Evolutionary conservation across 2,329 filamentous ascomycete genomes (phyloP), one percentile per base, ranked within the genome.

Genomic region (Colletotrichum sp.): DNA sequence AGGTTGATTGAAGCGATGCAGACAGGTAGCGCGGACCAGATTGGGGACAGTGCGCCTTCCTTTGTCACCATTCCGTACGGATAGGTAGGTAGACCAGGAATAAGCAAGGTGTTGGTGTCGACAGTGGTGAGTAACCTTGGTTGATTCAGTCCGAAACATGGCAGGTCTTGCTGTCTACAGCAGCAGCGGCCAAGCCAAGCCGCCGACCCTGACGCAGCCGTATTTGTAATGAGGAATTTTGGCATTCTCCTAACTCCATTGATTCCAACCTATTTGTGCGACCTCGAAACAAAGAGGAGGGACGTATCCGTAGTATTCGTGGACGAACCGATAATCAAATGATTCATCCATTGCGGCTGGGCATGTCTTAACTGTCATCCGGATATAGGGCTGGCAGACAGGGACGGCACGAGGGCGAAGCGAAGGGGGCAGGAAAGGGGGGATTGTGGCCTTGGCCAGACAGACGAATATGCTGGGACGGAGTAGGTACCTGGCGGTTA

Each of bases 71-170:
- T 34, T 15, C 8, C 28, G 59, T 39, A 28, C 28, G 28, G 28
- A 28, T 9, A n/a, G 36, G n/a, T 9, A 49, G 44, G 16, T 16
- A 28, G 44, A 26, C 12, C 6, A 32, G 44, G 64, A 32, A 39
- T n/a, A 44, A 44, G 39, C 39, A 44, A 44, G 39, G 39, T 44
- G 39, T 44, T 44, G 39, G 39, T 44, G 39, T 44, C 39, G 39
- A 44, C 18, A 44, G 16, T 44, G 18, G 39, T 44, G 18, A n/a
- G 39, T 44, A 44, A 34, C 34, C n/a, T 67, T 63, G 26, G 57
- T 34, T 63, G 66, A 70, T 70, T 59, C 66, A 70, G 59, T 34
- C 44, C 65, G 66, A 70, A 63, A 65, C 59, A 70, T 57, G 59
- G 65, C 71, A 74, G 30, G 32, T 57, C 13, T 16, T 24, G n/a